Evolutionary conservation across 148 eudicot species (phyloP).

Genomic region (Chenopodium album): DNA sequence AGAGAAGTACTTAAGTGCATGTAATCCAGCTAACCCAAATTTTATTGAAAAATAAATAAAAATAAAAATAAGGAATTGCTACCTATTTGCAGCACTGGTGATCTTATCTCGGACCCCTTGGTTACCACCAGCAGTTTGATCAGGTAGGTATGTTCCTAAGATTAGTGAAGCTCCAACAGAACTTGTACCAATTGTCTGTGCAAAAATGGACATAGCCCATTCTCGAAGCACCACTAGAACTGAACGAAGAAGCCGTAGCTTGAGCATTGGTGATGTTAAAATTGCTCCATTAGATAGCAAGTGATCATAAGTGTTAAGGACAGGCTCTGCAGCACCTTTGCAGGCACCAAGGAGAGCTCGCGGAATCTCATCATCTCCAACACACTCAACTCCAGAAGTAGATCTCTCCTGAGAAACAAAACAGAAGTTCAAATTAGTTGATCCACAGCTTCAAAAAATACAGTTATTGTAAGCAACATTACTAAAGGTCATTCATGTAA

Average conservation of each 20-base stretch:
- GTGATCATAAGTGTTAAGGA: constrained; percentile 78
- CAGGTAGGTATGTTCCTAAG: constrained; percentile 62
- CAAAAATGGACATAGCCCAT: constrained; percentile 82
- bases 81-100: constrained; percentile 94
- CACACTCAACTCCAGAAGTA: constrained; percentile 62
- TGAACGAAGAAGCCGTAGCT: constrained; percentile 82
- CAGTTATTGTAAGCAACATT: background rate
- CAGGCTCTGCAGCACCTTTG: constrained; percentile 91
- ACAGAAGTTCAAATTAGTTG: background rate
- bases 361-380: constrained; percentile 91
- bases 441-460: background rate
- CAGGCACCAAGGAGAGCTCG: constrained; percentile 90
- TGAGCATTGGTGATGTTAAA: constrained; percentile 68
- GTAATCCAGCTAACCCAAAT: background rate
- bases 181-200: constrained; percentile 80
- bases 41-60: background rate
- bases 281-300: constrained; percentile 79
- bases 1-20: background rate
- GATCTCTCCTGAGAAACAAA: constrained; percentile 56
- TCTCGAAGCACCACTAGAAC: constrained; percentile 77
- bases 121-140: constrained; percentile 55
- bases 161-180: constrained; percentile 85
- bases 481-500: background rate
- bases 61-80: background rate
- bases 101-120: constrained; percentile 92